Conservation (phyloP, 768 basidiomycete genomes). For the Lentinula raphanica region DNA sequence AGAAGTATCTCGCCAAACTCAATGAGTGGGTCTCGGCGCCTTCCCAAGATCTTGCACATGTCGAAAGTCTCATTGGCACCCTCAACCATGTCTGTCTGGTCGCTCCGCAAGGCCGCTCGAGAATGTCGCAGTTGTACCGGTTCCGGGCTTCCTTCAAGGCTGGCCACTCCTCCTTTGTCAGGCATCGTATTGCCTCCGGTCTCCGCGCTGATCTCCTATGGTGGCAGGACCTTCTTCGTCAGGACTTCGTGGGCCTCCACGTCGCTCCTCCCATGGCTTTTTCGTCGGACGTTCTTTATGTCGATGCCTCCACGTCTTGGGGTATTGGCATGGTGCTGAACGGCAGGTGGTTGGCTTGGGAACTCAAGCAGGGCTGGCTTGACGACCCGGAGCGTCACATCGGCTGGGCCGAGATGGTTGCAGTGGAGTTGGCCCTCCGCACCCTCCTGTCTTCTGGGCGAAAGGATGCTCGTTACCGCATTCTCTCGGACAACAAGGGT, state of each 20-base stretch:
- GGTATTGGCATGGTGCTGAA: slow-evolving; percentile 36
- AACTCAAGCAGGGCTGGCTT: slow-evolving; percentile 26
- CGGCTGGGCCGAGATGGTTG: slow-evolving; percentile 42
- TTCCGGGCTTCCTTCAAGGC: slow-evolving; percentile 22
- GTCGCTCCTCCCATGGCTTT: slow-evolving; percentile 9
- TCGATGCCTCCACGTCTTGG: slow-evolving; percentile 34
- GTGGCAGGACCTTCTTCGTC: neutral
- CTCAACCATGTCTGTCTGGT: slow-evolving; percentile 31
- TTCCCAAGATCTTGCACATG: too few species aligned
- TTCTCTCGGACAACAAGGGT: slow-evolving; percentile 38
- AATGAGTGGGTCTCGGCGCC: too few species aligned
- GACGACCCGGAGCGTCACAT: slow-evolving; percentile 23
- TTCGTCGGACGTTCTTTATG: slow-evolving; percentile 23
- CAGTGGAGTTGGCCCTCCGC: slow-evolving; percentile 35
- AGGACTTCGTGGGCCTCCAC: neutral
- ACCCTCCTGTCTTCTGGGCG: slow-evolving; percentile 22
- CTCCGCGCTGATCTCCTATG: neutral
- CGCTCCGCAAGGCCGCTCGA: slow-evolving; percentile 22
- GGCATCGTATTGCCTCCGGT: neutral
- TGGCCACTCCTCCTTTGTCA: neutral
- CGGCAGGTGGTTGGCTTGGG: slow-evolving; percentile 35
- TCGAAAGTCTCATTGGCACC: too few species aligned
- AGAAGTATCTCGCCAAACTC: too few species aligned
- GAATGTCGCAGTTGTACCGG: slow-evolving; percentile 23
- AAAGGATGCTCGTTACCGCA: slow-evolving; percentile 16